A percentile compares a stretch with the other conserved stretches of the same genome.
phyloP scores from a whole-genome alignment of 2,329 filamentous ascomycete species.

The Nothopassalora personata region DNA sequence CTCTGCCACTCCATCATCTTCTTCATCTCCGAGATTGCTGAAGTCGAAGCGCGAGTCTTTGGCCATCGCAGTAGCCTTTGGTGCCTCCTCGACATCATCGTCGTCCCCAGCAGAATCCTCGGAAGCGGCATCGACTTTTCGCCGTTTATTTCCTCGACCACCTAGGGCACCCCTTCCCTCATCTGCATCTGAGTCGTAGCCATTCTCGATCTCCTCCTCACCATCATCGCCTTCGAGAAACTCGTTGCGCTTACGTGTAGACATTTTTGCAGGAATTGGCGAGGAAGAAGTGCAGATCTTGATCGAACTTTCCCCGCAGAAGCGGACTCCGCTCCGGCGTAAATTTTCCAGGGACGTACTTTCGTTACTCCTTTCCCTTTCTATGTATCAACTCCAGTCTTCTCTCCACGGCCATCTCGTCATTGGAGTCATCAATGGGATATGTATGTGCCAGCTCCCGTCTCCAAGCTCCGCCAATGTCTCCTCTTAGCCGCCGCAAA shows the following conservation, averaged over 20 bases:
- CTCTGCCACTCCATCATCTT: constrained; percentile 25
- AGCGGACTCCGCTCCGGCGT: background rate
- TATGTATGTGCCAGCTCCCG: too few relatives aligned
- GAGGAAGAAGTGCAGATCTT: background rate
- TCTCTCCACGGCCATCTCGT: too few relatives aligned
- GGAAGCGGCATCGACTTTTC: constrained; percentile 50
- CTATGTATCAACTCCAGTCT: background rate
- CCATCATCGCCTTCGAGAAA: constrained; percentile 54
- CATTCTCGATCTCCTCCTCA: constrained; percentile 42
- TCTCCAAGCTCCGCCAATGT: too few relatives aligned
- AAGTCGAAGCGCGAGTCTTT: constrained; percentile 15
- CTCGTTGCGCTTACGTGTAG: constrained; percentile 64
- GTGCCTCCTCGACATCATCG: constrained; percentile 2
- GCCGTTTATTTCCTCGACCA: constrained; percentile 54
- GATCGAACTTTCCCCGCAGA: background rate
- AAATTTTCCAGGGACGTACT: too few relatives aligned
- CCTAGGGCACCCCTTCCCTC: constrained; percentile 55
- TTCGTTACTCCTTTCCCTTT: background rate
- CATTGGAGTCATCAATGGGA: too few relatives aligned
- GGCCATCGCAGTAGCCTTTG: background rate
- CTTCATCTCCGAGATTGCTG: constrained; percentile 20
- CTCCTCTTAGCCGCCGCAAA: too few relatives aligned
- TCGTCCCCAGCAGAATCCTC: constrained; percentile 24
- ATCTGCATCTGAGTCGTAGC: constrained; percentile 66
- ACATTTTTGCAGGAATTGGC: constrained; percentile 45